These are phyloP conservation scores for Rossbeevera mucosa DNA, from an alignment of 768 basidiomycete genomes.

Conservation along the genomic window DNA sequence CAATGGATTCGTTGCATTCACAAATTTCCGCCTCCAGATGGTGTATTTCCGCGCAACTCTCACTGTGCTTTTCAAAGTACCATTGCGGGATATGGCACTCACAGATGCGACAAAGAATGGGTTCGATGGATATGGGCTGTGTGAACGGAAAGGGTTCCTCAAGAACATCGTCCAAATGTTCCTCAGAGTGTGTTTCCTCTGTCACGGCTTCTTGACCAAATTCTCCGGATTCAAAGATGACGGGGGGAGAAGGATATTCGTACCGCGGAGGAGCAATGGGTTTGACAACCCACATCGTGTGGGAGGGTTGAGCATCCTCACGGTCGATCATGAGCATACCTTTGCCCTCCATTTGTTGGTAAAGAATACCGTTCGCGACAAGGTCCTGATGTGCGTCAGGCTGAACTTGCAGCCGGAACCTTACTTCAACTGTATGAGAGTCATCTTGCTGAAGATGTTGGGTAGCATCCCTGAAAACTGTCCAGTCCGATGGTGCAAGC, in stretches of 20 bases:
- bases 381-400: conserved; percentile 55
- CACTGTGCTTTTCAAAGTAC: conserved; percentile 99
- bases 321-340: conserved; percentile 98
- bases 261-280: conserved; percentile 70
- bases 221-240: conserved; percentile 49
- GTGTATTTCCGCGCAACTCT: conserved; percentile 95
- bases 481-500: conserved; percentile 73
- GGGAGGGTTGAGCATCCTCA: conserved; percentile 79
- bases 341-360: conserved; percentile 92
- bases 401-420: conserved; percentile 80
- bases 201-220: conserved; percentile 34
- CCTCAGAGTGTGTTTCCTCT: conserved; percentile 37
- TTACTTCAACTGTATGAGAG: conserved; percentile 89
- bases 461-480: conserved; percentile 83
- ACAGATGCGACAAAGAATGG: conserved; percentile 94
- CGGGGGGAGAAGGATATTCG: conserved; percentile 60
- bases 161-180: conserved; percentile 40
- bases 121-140: conserved; percentile 73
- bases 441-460: conserved; percentile 84
- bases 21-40: conserved; percentile 91
- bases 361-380: conserved; percentile 46
- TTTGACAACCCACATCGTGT: conserved; percentile 98
- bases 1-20: conserved; percentile 89
- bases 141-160: conserved; percentile 70
- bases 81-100: conserved; percentile 95